Percentiles rank a stretch among this genome's conserved stretches.
These are phyloP conservation scores for Chimonanthus praecox DNA, from an alignment of 164 flowering plant species.

Conservation along the genomic window DNA sequence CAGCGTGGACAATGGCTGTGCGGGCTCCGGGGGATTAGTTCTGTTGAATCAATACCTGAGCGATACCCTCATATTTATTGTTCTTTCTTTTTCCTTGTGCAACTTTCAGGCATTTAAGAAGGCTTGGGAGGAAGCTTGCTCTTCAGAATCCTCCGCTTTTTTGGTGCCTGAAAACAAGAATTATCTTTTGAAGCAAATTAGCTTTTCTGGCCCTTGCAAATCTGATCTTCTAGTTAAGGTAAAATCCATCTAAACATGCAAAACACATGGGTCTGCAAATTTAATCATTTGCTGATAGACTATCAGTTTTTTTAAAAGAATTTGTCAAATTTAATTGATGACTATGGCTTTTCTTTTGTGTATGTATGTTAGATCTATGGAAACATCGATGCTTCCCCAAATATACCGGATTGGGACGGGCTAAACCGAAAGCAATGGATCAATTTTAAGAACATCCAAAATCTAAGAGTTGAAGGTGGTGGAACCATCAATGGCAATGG, in stretches of 20 bases:
- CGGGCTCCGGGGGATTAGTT: no score
- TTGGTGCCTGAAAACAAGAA: constrained; percentile 45
- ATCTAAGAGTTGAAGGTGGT: constrained; percentile 39
- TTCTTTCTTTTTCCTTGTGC: background rate
- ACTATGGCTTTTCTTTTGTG: background rate
- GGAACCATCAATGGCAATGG: constrained; percentile 62
- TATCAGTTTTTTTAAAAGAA: background rate
- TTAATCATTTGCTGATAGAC: no score
- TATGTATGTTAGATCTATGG: constrained; percentile 49
- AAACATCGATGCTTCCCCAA: constrained; percentile 49
- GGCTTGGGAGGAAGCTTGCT: constrained; percentile 73
- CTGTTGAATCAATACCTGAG: no score
- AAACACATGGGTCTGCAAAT: background rate
- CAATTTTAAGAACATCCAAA: constrained; percentile 24
- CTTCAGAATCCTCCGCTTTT: constrained; percentile 30
- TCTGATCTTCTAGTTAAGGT: constrained; percentile 52
- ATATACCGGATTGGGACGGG: constrained; percentile 43
- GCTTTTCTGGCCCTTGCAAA: constrained; percentile 76
- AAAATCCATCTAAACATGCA: constrained; percentile 2
- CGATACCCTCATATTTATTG: no score
- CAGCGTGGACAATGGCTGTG: no score
- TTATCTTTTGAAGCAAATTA: constrained; percentile 54
- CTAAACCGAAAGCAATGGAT: constrained; percentile 44
- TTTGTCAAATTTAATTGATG: background rate
- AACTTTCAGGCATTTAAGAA: constrained; percentile 49